These are phyloP conservation scores for Talaromyces pinophilus DNA, from an alignment of 2,329 filamentous ascomycete genomes.

Conservation along the genomic window DNA sequence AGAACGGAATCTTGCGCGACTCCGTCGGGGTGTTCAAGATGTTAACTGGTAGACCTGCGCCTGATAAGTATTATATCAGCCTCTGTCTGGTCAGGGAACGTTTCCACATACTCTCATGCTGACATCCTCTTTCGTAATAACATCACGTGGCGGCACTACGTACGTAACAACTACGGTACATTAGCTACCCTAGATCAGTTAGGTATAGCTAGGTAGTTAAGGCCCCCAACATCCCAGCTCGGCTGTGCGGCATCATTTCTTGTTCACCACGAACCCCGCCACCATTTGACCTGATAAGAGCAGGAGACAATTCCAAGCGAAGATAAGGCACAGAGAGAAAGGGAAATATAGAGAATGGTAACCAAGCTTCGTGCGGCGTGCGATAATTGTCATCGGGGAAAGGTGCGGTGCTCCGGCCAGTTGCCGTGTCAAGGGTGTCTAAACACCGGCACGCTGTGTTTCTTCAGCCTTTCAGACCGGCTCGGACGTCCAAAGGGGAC, in stretches of 20 bases:
- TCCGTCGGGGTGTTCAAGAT: neutral
- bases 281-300: neutral
- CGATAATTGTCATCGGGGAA: slow-evolving; percentile 20
- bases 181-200: slow-evolving; percentile 9
- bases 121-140: neutral
- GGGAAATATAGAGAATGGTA: neutral
- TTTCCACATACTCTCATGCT: neutral
- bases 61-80: neutral
- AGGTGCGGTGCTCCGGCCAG: slow-evolving; percentile 27
- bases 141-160: neutral
- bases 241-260: neutral
- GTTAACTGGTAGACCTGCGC: neutral
- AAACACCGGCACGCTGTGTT: slow-evolving; percentile 16
- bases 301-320: neutral
- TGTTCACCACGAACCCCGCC: neutral
- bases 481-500: slow-evolving; percentile 21
- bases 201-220: slow-evolving; percentile 20
- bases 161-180: neutral
- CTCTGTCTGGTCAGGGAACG: neutral
- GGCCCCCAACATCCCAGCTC: neutral
- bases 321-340: neutral
- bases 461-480: slow-evolving; percentile 19
- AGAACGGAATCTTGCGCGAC: neutral
- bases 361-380: slow-evolving; percentile 19
- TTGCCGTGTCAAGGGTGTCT: slow-evolving; percentile 25